phyloP scores from a whole-genome alignment of 75 land plant genomes.

The Cupressus sempervirens region DNA sequence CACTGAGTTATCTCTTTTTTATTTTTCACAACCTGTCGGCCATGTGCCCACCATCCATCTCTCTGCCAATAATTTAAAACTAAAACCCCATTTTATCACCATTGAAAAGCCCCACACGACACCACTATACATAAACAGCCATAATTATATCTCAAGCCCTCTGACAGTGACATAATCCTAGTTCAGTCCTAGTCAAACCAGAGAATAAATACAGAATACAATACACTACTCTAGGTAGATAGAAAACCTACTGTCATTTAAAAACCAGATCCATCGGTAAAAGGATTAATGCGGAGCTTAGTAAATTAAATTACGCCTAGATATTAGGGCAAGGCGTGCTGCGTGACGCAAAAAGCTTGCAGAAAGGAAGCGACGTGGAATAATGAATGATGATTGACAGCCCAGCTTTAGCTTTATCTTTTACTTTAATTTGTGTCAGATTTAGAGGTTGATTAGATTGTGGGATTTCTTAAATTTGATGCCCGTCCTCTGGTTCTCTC shows the following conservation, averaged over 20 bases:
- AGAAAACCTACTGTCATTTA: not conserved
- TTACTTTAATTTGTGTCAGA: not conserved
- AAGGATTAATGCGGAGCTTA: not conserved
- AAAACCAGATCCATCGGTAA: not conserved
- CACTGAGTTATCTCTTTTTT: not conserved
- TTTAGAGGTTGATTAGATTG: constrained; percentile 1
- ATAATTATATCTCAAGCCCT: not conserved
- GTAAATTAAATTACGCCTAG: not conserved
- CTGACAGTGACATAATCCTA: constrained; percentile 10
- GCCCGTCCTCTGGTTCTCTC: too few species aligned
- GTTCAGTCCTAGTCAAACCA: not conserved
- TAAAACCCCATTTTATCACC: not conserved
- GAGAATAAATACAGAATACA: not conserved
- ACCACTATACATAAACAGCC: not conserved
- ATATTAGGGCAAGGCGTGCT: not conserved
- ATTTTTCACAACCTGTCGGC: constrained; percentile 6
- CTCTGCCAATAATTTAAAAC: not conserved
- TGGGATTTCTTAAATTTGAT: too few species aligned
- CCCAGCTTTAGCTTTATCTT: constrained; percentile 2
- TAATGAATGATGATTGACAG: constrained; percentile 5
- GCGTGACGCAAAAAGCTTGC: not conserved
- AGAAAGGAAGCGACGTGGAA: not conserved
- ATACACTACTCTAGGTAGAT: not conserved
- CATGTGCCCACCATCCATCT: constrained; percentile 5
- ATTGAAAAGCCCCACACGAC: constrained; percentile 8